Conservation (phyloP, 495 filamentous ascomycete genomes). For the Aspergillus taichungensis region DNA sequence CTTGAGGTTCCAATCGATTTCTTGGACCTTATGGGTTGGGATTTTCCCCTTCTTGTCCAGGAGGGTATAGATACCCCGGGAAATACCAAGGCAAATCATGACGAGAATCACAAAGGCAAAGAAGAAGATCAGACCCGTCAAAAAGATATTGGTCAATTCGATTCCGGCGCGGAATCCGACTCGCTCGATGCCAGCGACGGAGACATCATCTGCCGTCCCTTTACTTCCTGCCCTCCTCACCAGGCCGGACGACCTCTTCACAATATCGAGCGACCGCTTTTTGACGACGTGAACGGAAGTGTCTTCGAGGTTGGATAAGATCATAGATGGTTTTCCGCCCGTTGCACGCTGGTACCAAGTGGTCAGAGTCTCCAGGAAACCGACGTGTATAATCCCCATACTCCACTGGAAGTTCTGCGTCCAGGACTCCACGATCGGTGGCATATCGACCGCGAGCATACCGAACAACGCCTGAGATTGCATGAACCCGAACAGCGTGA, state of each 20-base stretch:
- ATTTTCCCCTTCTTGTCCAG: conserved; percentile 61
- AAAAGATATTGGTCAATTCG: conserved; percentile 85
- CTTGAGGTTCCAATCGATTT: conserved; percentile 76
- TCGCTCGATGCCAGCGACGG: conserved; percentile 78
- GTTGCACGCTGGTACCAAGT: conserved; percentile 96
- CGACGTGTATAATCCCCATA: conserved; percentile 86
- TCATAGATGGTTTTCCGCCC: conserved; percentile 71
- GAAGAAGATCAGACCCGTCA: conserved; percentile 87
- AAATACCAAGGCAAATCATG: conserved; percentile 58
- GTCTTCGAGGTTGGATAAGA: conserved; percentile 63
- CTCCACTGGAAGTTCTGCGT: conserved; percentile 98
- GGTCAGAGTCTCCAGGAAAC: conserved; percentile 75
- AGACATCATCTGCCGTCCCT: conserved; percentile 43
- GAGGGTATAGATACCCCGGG: conserved; percentile 69
- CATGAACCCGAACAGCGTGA: conserved; percentile 91
- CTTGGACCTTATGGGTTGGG: conserved; percentile 50
- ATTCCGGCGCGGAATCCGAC: conserved; percentile 79
- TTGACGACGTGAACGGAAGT: conserved; percentile 75
- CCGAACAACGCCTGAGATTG: conserved; percentile 91
- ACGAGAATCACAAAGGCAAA: conserved; percentile 66
- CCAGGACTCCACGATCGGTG: conserved; percentile 85
- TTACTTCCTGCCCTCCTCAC: conserved; percentile 30
- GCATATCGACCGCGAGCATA: conserved; percentile 69
- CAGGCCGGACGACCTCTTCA: conserved; percentile 28
- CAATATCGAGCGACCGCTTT: conserved; percentile 33